Evolutionary conservation across 805 yeast genomes (phyloP), one percentile per base, ranked within the genome.

Genomic region (Suhomyces vadensis): DNA sequence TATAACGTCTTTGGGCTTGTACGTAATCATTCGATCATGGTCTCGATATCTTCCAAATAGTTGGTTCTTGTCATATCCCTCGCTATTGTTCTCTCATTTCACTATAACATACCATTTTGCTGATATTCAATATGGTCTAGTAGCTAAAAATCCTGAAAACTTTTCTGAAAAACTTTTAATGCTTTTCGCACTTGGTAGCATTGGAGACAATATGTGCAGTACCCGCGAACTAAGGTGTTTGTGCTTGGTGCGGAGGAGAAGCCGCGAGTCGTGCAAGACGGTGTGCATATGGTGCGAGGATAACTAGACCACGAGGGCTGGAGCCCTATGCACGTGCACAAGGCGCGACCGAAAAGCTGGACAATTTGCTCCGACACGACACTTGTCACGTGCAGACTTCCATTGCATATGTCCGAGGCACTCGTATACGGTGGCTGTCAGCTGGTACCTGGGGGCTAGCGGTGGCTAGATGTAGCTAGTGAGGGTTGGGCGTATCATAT

Each of bases 41-140:
- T 8, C 5, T 13, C 16, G 6, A 14, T 9, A 20, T 29, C 33
- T 6, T 29, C 14, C 10, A 8, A 14, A 29, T 29, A n/a, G 33
- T 16, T 14, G 33, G 33, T 20, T 29, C 33, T 6, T 29, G 33
- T 16, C 16, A 33, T 20, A 33, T 20, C 37, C 23, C 37, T n/a
- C 24, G n/a, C 11, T 14, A n/a, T 5, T 22, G 27, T 11, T 22
- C 29, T 35, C 38, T 14, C 27, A n/a, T 35, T 22, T 20, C 26
- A 21, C 25, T 35, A n/a, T 26, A 19, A 52, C 55, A 47, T 52
- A 52, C 55, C 55, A 52, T 52, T 49, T 50, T 52, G 54, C 43
- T 47, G 52, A 39, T 48, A 43, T 37, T 47, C 27, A 35, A 24
- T 38, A 38, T 38, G 41, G 41, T 38, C 41, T 38, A 19, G 39